Evolutionary conservation across 2,329 filamentous ascomycete genomes (phyloP), one percentile per base, ranked within the genome.

Genomic region (Colletotrichum kahawae): DNA sequence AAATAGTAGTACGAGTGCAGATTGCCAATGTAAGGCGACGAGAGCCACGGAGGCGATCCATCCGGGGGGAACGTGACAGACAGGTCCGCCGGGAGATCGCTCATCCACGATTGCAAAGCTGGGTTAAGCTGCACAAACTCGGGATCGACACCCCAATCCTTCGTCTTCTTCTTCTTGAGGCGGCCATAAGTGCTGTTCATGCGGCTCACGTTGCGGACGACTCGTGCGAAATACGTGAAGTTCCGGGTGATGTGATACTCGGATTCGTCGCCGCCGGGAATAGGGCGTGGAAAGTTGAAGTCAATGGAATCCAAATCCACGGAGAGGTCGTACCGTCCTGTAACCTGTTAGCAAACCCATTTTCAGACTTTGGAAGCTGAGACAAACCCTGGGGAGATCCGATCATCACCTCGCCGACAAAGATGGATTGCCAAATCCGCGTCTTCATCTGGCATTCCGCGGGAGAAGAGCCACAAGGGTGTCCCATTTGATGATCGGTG

Each of bases 1-100:
- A 98, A 88, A 79, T 97, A 93, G 82, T 97, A 96, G 83, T 98
- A 98, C 4, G 93, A 93, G 81, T 98, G 95, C 83, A 98, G 88
- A 81, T 98, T 98, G 43, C 95, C 96, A 63, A 97, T 89, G 80
- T 96, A 98, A 78, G 97, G 94, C 9, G 95, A 96, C 4, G 95
- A 91, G 21, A 98, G 88, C 93, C 94, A 97, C 0, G 96, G 96
- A 4, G 95, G 90, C 5, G 94, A 94, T 64, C 93, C 94, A 80
- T 97, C 95, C 1, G 90, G 83, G 4, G 95, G 93, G 81, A 96
- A 97, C 4, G 90, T 91, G 48, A 98, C 88, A 76, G 93, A 90
- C 76, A 98, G 87, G 81, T 98, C 95, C 13, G 90, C 85, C 1
- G 96, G 96, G 8, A 98, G 87, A 71, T 95, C 94, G 63, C 90